A percentile compares a stretch with the other conserved stretches of the same genome.
phyloP scores from a whole-genome alignment of 2,329 filamentous ascomycete species.

The Penicillium brevicompactum region DNA sequence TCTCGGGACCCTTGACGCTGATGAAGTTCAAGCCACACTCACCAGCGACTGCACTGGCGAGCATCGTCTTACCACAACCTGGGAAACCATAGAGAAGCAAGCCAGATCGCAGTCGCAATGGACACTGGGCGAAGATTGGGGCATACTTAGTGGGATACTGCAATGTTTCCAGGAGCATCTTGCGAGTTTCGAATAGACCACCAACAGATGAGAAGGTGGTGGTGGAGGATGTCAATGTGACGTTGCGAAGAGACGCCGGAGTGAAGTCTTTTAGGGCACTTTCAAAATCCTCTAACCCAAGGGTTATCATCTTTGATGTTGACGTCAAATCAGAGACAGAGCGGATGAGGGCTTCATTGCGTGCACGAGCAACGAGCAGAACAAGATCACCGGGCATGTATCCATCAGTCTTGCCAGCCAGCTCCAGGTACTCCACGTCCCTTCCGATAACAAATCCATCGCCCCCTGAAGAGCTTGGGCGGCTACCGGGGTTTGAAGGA shows the following conservation, averaged over 20 bases:
- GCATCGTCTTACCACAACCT: constrained; percentile 92
- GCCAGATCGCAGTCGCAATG: constrained; percentile 89
- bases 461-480: constrained; percentile 45
- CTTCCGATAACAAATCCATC: constrained; percentile 73
- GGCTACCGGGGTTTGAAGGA: constrained; percentile 62
- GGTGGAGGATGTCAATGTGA: constrained; percentile 88
- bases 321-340: constrained; percentile 63
- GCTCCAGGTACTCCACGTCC: constrained; percentile 84
- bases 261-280: constrained; percentile 89
- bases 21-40: constrained; percentile 99
- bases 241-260: constrained; percentile 89
- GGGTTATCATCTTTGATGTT: constrained; percentile 58
- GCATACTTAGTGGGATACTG: constrained; percentile 98
- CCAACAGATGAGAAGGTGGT: constrained; percentile 93
- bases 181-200: constrained; percentile 80
- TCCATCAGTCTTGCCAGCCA: constrained; percentile 91
- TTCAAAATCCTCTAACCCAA: constrained; percentile 77
- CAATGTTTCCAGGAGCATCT: constrained; percentile 89
- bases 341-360: constrained; percentile 90
- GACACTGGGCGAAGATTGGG: constrained; percentile 94
- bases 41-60: constrained; percentile 94
- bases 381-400: constrained; percentile 97
- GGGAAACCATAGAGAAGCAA: constrained; percentile 92
- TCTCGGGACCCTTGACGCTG: constrained; percentile 95
- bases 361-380: constrained; percentile 80